Evolutionary conservation across 352 stramenopile species (phyloP).

Genomic region (Globisporangium irregulare): DNA sequence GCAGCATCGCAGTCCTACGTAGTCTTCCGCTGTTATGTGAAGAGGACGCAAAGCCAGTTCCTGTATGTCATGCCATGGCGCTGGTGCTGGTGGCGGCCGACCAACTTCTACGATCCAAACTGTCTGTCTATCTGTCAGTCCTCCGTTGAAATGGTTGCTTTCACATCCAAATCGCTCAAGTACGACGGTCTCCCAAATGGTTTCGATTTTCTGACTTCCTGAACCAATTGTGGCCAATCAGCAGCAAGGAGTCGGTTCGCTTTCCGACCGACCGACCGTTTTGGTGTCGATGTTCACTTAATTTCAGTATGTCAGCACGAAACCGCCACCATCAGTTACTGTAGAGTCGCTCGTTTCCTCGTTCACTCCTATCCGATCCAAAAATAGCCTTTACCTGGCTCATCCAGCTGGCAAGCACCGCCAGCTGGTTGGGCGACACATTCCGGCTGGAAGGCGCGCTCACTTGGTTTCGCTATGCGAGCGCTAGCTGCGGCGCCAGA

Average conservation of each 20-base stretch:
- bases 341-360: neutral
- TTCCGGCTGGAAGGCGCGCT: neutral
- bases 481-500: neutral
- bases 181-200: neutral
- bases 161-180: neutral
- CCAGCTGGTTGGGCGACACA: conserved; percentile 7
- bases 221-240: neutral
- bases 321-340: neutral
- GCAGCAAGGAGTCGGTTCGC: neutral
- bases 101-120: conserved; percentile 7
- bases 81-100: neutral
- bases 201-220: conserved; percentile 5
- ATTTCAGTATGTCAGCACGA: conserved; percentile 1
- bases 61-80: neutral
- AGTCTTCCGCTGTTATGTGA: neutral
- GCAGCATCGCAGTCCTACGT: neutral
- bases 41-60: conserved; percentile 2
- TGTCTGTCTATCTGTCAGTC: neutral
- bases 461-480: conserved; percentile 9
- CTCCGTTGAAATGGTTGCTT: neutral
- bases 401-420: neutral
- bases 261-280: conserved; percentile 4
- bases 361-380: neutral
- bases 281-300: neutral
- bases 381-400: conserved; percentile 12